Evolutionary conservation across 352 stramenopile species (phyloP).

Genomic region (Thalassiosira hispida): DNA sequence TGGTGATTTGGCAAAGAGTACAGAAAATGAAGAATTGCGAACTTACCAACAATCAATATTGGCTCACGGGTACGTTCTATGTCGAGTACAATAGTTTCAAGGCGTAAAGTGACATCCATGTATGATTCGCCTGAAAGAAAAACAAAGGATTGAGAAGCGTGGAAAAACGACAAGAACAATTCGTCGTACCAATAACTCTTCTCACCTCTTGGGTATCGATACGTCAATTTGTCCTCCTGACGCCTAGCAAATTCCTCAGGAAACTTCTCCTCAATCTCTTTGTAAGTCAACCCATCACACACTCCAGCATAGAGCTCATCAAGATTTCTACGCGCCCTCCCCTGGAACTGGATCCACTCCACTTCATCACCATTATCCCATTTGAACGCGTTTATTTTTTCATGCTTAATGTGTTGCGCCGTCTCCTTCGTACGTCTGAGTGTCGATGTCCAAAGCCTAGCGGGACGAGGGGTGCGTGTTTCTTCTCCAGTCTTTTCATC

Average conservation of each 20-base stretch:
- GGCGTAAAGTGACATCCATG: constrained; percentile 95
- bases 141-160: constrained; percentile 9
- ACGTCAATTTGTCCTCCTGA: constrained; percentile 87
- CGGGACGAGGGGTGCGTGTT: constrained; percentile 48
- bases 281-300: constrained; percentile 97
- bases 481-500: constrained; percentile 54
- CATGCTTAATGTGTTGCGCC: constrained; percentile 88
- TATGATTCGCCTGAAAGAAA: constrained; percentile 91
- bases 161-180: neutral
- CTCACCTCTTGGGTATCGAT: constrained; percentile 82
- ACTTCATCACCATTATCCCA: constrained; percentile 81
- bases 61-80: constrained; percentile 94
- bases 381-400: constrained; percentile 56
- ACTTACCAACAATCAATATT: constrained; percentile 87
- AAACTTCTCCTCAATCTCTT: constrained; percentile 94
- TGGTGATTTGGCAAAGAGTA: neutral
- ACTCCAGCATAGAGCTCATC: constrained; percentile 96
- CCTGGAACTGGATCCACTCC: constrained; percentile 82
- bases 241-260: constrained; percentile 93
- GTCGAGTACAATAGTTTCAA: constrained; percentile 97
- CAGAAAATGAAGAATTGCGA: neutral
- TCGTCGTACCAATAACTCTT: neutral
- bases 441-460: constrained; percentile 95
- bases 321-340: constrained; percentile 84
- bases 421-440: constrained; percentile 96